Conservation (phyloP, 2,329 filamentous ascomycete genomes). For the Cercospora citrullina region DNA sequence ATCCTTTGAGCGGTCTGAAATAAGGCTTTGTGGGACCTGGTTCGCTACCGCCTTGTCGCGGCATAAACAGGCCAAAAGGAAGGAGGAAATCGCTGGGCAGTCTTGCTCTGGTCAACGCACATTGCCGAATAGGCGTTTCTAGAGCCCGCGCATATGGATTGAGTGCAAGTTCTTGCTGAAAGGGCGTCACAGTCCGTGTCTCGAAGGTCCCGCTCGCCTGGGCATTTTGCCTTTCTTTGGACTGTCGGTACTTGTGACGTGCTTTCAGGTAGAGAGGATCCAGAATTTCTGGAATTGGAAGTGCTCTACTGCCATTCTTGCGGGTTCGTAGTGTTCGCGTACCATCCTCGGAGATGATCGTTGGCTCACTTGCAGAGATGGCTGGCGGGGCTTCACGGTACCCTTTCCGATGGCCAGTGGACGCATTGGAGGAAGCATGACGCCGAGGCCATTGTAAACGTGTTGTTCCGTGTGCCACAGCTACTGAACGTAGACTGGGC, state of each 20-base stretch:
- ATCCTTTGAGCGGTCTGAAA: background rate
- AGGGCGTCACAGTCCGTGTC: slow-evolving; percentile 45
- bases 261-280: slow-evolving; percentile 45
- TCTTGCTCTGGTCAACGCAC: slow-evolving; percentile 49
- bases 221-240: slow-evolving; percentile 37
- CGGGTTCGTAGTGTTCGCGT: slow-evolving; percentile 39
- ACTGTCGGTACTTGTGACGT: slow-evolving; percentile 41
- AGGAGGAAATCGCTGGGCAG: slow-evolving; percentile 66
- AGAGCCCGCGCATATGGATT: slow-evolving; percentile 68
- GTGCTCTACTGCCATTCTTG: slow-evolving; percentile 37
- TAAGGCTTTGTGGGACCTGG: background rate
- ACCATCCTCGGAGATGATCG: slow-evolving; percentile 18
- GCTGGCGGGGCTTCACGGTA: background rate
- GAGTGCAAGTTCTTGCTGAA: slow-evolving; percentile 59
- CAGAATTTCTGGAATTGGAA: slow-evolving; percentile 53
- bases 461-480: background rate
- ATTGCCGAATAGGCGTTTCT: slow-evolving; percentile 60
- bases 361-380: slow-evolving; percentile 1
- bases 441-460: background rate
- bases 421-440: background rate
- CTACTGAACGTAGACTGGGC: background rate
- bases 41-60: slow-evolving; percentile 30
- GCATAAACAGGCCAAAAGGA: slow-evolving; percentile 58
- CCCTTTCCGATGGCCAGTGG: background rate
- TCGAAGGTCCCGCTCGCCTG: slow-evolving; percentile 38